A percentile compares a stretch with the other conserved stretches of the same genome.
Evolutionary conservation across 495 filamentous ascomycete species (phyloP).

Genomic region (Lasiosphaeria hispida): DNA sequence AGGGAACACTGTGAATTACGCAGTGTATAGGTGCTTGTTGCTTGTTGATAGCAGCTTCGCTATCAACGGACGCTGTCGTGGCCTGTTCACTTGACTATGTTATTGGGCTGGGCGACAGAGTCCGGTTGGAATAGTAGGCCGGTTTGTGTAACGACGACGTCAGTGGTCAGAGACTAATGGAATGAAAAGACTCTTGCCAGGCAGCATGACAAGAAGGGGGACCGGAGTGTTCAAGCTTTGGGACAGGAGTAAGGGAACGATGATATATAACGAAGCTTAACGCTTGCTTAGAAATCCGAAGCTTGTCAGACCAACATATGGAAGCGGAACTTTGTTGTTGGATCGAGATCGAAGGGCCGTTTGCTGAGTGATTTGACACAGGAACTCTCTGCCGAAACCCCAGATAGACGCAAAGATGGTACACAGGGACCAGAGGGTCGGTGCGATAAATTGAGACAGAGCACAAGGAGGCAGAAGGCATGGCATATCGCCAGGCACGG

Average conservation of each 20-base stretch:
- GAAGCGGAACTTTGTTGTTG: slow-evolving; percentile 1
- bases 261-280: slow-evolving; percentile 6
- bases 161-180: not conserved
- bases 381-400: not conserved
- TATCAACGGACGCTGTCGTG: not conserved
- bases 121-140: slow-evolving; percentile 2
- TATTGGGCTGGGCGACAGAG: not conserved
- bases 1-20: not conserved
- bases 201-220: not conserved
- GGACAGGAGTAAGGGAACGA: not conserved
- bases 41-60: too few species aligned
- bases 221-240: not conserved
- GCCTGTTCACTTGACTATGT: not conserved
- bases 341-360: slow-evolving; percentile 10
- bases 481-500: slow-evolving; percentile 10
- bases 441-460: slow-evolving; percentile 12
- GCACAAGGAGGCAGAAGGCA: not conserved
- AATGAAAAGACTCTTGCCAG: not conserved
- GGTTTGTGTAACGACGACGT: slow-evolving; percentile 17
- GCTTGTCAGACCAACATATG: slow-evolving; percentile 9
- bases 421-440: not conserved
- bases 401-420: not conserved
- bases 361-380: not conserved
- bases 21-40: not conserved
- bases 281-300: slow-evolving; percentile 3